Base-by-base conservation (phyloP, 2,329 filamentous ascomycete genomes). In the Clonostachys solani region DNA sequence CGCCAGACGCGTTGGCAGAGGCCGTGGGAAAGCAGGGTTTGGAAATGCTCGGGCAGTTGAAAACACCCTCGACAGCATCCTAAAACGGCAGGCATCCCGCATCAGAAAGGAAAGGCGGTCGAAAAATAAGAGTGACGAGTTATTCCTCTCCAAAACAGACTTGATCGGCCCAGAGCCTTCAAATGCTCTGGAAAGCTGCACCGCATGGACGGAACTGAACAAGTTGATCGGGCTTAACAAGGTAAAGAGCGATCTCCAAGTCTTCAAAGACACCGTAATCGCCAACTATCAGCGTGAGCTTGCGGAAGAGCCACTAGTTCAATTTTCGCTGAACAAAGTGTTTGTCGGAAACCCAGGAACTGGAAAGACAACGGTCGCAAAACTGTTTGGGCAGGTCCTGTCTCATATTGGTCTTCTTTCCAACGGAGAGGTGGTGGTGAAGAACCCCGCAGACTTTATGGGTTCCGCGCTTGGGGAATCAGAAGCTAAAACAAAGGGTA, bases 291-390 rank as follows among this genome's bases (percentile, higher is more conserved):
- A 75, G 5, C 69, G 84, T 0, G 87, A 91, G 56, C 63, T 91
- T 0, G 54, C 68, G 0, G 86, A 89, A 54, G 67, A 84, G 56
- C 72, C 75, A 0, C 59, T 74, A 0, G 66, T 90, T 0, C 65
- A 83, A 46, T 82, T 81, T 45, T 80, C 75, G 0, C 68, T 90
- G 0, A 91, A 90, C 59, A 72, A 75, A 8, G 79, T 89, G 2
- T 89, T 92, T 47, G 58, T 90, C 0, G 87, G 87, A 0, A 78
- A 74, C 2, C 87, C 88, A 0, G 87, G 88, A 0, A 92, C 87
- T 0, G 87, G 87, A 0, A 92, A 91, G 55, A 91, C 87, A 0
- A 84, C 84, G 0, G 82, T 92, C 0, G 88, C 85, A 0, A 89
- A 87, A 58, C 63, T 89, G 0, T 91, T 90, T 52, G 87, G 84